Conservation (phyloP, 2,329 filamentous ascomycete species). For the Rutstroemia sp. region DNA sequence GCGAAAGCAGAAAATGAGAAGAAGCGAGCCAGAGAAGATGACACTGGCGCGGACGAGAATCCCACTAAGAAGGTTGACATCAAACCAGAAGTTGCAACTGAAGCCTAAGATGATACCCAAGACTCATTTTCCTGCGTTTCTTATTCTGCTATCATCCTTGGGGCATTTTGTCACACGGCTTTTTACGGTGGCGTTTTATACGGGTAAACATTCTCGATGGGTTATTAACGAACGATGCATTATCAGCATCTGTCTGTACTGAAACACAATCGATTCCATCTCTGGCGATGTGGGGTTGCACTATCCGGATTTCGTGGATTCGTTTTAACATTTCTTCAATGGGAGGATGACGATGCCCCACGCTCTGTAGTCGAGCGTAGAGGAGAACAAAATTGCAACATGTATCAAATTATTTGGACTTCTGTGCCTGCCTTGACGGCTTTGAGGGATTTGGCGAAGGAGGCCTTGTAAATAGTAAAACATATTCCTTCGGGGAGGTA, state of each 20-base stretch:
- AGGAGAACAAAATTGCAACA: too few species aligned
- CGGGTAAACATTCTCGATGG: background rate
- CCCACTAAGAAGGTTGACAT: constrained; percentile 55
- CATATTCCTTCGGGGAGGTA: too few species aligned
- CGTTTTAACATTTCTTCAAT: too few species aligned
- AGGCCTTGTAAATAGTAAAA: too few species aligned
- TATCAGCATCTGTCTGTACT: background rate
- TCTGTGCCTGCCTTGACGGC: too few species aligned
- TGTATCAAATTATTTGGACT: too few species aligned
- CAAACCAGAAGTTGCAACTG: constrained; percentile 21
- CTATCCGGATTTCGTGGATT: background rate
- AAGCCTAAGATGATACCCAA: constrained; percentile 22
- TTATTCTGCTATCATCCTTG: constrained; percentile 3
- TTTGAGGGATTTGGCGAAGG: too few species aligned
- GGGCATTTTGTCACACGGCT: background rate
- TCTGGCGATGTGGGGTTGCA: background rate
- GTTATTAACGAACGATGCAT: background rate
- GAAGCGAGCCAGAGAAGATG: constrained; percentile 35
- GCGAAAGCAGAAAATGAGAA: constrained; percentile 16
- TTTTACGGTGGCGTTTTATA: constrained; percentile 3
- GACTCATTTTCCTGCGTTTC: background rate
- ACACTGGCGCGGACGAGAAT: constrained; percentile 39
- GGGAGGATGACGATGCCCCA: too few species aligned
- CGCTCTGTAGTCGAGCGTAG: too few species aligned
- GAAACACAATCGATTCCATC: background rate